Evolutionary conservation across 768 basidiomycete species (phyloP), one percentile per base, ranked within the genome.

Genomic region (Crepidotus variabilis): DNA sequence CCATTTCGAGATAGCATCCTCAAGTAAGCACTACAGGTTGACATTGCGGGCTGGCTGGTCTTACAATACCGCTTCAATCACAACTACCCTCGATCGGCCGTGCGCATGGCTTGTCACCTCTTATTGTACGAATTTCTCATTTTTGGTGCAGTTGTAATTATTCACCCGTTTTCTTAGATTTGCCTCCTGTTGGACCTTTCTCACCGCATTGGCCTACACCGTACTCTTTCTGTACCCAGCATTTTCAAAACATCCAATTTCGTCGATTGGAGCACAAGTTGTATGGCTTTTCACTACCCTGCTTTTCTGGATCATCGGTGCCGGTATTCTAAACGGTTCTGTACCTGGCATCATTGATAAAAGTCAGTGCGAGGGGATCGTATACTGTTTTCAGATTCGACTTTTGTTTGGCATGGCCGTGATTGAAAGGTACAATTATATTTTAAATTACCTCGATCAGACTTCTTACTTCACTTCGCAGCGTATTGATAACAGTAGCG

Each of bases 221-320:
- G 66, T 85, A 39, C 74, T 86, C 35, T 84, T 86, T 65, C 68
- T 86, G 5, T 84, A 87, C 62, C 84, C 84, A 0, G 67, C 70
- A 14, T 84, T 80, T 78, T 80, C 82, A 18, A 77, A 70, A 56
- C 76, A 78, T 55, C 75, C 80, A 2, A 58, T 84, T 14, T 74
- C 79, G 9, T 86, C 85, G 11, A 69, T 86, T 36, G 84, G 84
- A 7, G 73, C 82, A 0, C 86, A 87, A 61, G 75, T 74, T 11
- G 68, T 85, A 45, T 87, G 86, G 86, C 67, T 80, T 3, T 67
- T 84, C 24, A 56, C 78, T 1, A 85, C 85, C 13, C 85, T 82
- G 83, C 61, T 80, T 16, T 70, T 85, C 47, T 87, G 85, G 86
- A 72, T 85, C 18, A 71, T 83, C 13, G 81, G 82, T 45, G 75